A percentile compares a stretch with the other conserved stretches of the same genome.
These are phyloP conservation scores for Capsella bursapastoris DNA, from an alignment of 345 rosid species.

Conservation along the genomic window DNA sequence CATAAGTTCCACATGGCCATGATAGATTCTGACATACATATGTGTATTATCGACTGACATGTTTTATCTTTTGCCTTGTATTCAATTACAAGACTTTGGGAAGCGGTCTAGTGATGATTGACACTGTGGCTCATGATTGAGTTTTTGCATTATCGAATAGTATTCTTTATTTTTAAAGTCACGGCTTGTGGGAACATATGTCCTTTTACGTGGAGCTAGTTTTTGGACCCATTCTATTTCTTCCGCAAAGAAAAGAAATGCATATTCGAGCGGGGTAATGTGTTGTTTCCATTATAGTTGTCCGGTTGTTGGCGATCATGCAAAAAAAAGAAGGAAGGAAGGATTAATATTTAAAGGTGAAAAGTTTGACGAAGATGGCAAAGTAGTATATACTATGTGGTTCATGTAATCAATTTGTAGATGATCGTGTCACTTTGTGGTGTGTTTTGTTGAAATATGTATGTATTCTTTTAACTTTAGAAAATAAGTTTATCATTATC, in stretches of 20 bases:
- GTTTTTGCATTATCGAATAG: background rate
- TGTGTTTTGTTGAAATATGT: background rate
- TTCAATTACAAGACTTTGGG: slow-evolving; percentile 24
- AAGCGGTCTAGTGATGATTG: slow-evolving; percentile 20
- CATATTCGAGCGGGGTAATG: slow-evolving; percentile 30
- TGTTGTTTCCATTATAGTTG: slow-evolving; percentile 19
- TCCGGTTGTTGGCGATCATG: slow-evolving; percentile 34
- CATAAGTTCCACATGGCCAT: background rate
- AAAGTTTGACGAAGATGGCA: background rate
- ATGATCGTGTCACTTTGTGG: slow-evolving; percentile 13
- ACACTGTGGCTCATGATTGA: slow-evolving; percentile 24
- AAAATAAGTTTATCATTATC: background rate
- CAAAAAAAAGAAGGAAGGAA: slow-evolving; percentile 12
- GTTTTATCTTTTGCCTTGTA: background rate
- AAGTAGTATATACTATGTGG: background rate
- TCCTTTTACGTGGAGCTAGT: slow-evolving; percentile 17
- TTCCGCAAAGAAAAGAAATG: background rate
- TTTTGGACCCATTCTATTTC: background rate
- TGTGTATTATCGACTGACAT: slow-evolving; percentile 23
- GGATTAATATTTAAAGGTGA: background rate
- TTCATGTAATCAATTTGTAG: slow-evolving; percentile 14
- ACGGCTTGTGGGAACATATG: slow-evolving; percentile 12
- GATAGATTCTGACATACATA: slow-evolving; percentile 21
- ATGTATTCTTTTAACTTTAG: background rate
- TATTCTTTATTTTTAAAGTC: background rate